Percentiles rank a stretch among this genome's conserved stretches.
These are phyloP conservation scores for Botrytis cinerea DNA, from an alignment of 2,329 filamentous ascomycete genomes.

Conservation along the genomic window DNA sequence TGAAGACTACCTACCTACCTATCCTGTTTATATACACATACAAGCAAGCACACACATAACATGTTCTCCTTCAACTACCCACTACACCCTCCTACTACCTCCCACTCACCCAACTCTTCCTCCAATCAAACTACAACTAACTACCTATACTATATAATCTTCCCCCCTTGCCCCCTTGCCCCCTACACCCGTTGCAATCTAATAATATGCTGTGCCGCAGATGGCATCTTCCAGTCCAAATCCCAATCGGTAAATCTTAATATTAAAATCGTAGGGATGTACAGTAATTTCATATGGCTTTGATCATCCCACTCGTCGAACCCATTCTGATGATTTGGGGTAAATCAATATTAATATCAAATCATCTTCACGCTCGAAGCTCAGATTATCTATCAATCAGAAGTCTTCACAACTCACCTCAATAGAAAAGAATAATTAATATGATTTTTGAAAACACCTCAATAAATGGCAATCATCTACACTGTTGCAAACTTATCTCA, in stretches of 20 bases:
- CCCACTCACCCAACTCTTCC: too few species aligned
- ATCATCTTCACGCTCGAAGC: neutral
- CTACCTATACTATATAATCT: neutral
- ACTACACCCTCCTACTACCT: too few species aligned
- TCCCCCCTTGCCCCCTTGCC: too few species aligned
- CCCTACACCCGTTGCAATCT: neutral
- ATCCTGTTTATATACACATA: too few species aligned
- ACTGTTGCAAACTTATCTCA: conserved; percentile 5
- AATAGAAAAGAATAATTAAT: neutral
- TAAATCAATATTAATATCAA: neutral
- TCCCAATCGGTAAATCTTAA: neutral
- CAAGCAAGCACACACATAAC: too few species aligned
- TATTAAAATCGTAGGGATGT: neutral
- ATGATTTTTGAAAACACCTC: neutral
- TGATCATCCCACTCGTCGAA: neutral
- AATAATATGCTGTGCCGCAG: neutral
- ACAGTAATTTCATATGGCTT: neutral
- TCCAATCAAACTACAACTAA: too few species aligned
- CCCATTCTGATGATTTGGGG: neutral
- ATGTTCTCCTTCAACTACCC: too few species aligned
- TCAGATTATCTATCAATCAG: neutral
- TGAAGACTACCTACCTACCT: too few species aligned
- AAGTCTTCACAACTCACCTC: too few species aligned
- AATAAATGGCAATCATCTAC: neutral
- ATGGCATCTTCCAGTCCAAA: neutral